Evolutionary conservation across 2,329 filamentous ascomycete species (phyloP).

Genomic region (Claviceps purpurea): DNA sequence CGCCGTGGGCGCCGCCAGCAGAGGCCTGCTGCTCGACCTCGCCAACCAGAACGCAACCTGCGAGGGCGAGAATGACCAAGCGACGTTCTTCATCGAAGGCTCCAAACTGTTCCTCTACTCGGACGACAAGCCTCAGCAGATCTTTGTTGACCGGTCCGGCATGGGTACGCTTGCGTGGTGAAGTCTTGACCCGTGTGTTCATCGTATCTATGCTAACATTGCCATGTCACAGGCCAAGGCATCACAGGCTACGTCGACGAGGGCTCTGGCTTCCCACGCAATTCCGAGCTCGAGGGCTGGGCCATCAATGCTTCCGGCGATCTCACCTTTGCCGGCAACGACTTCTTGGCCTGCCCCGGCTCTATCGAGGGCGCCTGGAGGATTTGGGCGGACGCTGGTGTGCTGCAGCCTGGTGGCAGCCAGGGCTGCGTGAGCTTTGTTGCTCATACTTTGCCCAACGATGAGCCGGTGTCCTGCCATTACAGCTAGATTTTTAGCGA

Average conservation of each 20-base stretch:
- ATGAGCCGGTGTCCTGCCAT: constrained; percentile 1
- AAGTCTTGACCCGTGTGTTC: too few relatives aligned
- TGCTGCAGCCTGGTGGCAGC: background rate
- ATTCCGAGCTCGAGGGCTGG: constrained; percentile 35
- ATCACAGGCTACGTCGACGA: constrained; percentile 38
- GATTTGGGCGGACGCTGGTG: constrained; percentile 19
- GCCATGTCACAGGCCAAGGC: constrained; percentile 30
- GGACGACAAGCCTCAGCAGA: constrained; percentile 26
- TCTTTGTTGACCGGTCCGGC: constrained; percentile 42
- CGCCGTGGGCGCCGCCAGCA: constrained; percentile 28
- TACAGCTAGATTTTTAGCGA: background rate
- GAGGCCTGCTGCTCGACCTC: constrained; percentile 30
- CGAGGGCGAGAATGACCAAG: constrained; percentile 26
- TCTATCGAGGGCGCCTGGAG: constrained; percentile 28
- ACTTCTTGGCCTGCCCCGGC: constrained; percentile 40
- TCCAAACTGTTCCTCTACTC: constrained; percentile 34
- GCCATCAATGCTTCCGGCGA: constrained; percentile 26
- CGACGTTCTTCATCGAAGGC: constrained; percentile 36
- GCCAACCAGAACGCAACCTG: constrained; percentile 35
- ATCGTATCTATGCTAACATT: constrained; percentile 2
- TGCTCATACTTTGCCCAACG: background rate
- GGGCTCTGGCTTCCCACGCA: constrained; percentile 21
- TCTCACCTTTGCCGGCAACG: constrained; percentile 30
- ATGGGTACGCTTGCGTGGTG: constrained; percentile 32
- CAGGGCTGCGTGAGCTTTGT: constrained; percentile 1